Base-by-base conservation (phyloP, 2,329 filamentous ascomycete genomes). In the Claviceps citrina region DNA sequence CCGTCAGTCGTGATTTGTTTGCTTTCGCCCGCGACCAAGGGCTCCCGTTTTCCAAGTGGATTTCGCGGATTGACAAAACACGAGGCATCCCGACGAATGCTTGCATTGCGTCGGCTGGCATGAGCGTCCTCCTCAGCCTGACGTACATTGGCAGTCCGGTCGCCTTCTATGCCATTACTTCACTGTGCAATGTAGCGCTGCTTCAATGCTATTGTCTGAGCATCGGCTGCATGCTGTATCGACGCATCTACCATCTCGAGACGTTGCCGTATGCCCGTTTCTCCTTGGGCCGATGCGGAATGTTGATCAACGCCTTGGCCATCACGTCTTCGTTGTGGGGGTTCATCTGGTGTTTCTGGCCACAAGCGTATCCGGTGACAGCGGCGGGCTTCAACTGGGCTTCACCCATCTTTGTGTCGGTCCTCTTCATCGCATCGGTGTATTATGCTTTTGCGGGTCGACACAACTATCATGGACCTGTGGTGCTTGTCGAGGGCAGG, bases 261-360 rank as follows among this genome's bases (percentile, higher is more conserved):
- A 46, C 44, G 4, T 30, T 46, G n/a, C 46, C 44, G 2, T 13
- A 34, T 5, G 40, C 40, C 4, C 32, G 22, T 10, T 47, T 47
- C 24, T 43, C 44, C 2, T 31, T 47, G 12, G 45, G 45, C 28
- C 39, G 33, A 38, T 46, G 32, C 31, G 45, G 45, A 20, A 16
- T 47, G 3, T 38, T 41, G 2, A 38, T 46, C 3, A 47, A 47
- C 31, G 20, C 32, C 4, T 16, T 28, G 7, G 45, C 45, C 4
- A 26, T 46, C 5, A 5, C 40, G 10, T 43, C 36, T 37, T 40
- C 30, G 26, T 4, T 37, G 10, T 47, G 45, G 45, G 36, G 31
- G 7, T 46, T 47, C 26, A 46, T 47, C 36, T 47, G 44, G 45
- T 39, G 25, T 13, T 43, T 45, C 25, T 47, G 45, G 44, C 45